A percentile compares a stretch with the other conserved stretches of the same genome.
Conservation (phyloP, 2,329 filamentous ascomycete genomes). For the Periconia macrospinosa region DNA sequence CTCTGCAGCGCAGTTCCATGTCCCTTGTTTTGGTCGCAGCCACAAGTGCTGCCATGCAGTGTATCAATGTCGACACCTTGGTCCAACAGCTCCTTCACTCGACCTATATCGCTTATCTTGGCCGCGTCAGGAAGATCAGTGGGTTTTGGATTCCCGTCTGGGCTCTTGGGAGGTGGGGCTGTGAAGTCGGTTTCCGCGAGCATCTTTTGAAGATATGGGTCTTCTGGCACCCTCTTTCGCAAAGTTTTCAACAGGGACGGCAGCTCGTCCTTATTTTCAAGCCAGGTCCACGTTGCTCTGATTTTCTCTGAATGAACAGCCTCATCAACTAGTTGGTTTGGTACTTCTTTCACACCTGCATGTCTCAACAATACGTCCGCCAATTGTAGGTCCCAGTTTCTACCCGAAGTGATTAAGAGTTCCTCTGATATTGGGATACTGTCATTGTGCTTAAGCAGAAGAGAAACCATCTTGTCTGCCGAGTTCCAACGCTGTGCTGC, state of each 20-base stretch:
- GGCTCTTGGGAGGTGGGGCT: background rate
- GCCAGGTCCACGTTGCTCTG: background rate
- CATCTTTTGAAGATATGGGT: background rate
- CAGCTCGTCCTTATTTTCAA: background rate
- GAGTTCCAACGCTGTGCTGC: background rate
- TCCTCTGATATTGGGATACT: background rate
- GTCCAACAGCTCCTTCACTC: background rate
- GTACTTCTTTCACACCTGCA: background rate
- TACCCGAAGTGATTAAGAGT: background rate
- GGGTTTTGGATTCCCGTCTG: background rate
- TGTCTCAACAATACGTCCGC: background rate
- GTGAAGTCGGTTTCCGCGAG: background rate
- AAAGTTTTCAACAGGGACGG: background rate
- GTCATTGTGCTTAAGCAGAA: background rate
- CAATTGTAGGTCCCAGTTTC: background rate
- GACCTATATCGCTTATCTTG: background rate
- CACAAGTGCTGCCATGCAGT: background rate
- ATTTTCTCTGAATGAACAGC: background rate
- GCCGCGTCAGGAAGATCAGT: background rate
- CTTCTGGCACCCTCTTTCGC: background rate
- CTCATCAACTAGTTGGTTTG: background rate
- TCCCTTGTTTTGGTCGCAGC: background rate
- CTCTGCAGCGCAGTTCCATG: background rate
- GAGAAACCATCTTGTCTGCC: background rate
- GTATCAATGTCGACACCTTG: background rate